Evolutionary conservation across 441 rosid genomes (phyloP).

Genomic region (Viola pubescens): DNA sequence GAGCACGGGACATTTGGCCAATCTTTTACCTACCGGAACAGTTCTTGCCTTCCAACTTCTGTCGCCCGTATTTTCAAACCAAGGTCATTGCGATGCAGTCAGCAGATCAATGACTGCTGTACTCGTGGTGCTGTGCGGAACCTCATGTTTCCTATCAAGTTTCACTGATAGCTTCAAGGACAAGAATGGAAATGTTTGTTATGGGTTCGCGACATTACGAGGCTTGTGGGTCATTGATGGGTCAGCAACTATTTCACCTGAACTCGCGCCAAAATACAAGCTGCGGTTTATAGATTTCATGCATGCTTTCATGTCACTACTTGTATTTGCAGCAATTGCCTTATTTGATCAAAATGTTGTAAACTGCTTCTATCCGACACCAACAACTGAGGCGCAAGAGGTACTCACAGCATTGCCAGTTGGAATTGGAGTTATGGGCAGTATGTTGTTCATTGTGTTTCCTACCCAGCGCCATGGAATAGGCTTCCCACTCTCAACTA

Average conservation of each 20-base stretch:
- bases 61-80: slow-evolving; percentile 59
- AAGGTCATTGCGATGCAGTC: slow-evolving; percentile 50
- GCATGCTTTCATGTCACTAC: slow-evolving; percentile 62
- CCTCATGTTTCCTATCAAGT: slow-evolving; percentile 55
- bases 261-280: slow-evolving; percentile 36
- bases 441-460: slow-evolving; percentile 66
- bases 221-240: slow-evolving; percentile 83
- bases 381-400: slow-evolving; percentile 47
- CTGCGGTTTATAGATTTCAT: slow-evolving; percentile 54
- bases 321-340: slow-evolving; percentile 57
- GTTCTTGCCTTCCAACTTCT: slow-evolving; percentile 74
- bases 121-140: slow-evolving; percentile 56
- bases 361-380: slow-evolving; percentile 60
- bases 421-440: slow-evolving; percentile 56
- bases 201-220: slow-evolving; percentile 53
- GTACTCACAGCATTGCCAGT: slow-evolving; percentile 64
- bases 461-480: slow-evolving; percentile 89
- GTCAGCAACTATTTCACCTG: slow-evolving; percentile 42
- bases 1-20: slow-evolving; percentile 76
- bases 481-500: slow-evolving; percentile 59
- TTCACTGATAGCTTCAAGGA: slow-evolving; percentile 74
- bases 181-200: slow-evolving; percentile 49
- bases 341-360: slow-evolving; percentile 67
- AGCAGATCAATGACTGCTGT: slow-evolving; percentile 46
- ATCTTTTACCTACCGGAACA: slow-evolving; percentile 75